These are phyloP conservation scores for Thielaviopsis populi DNA, from an alignment of 2,329 filamentous ascomycete genomes.

Conservation along the genomic window DNA sequence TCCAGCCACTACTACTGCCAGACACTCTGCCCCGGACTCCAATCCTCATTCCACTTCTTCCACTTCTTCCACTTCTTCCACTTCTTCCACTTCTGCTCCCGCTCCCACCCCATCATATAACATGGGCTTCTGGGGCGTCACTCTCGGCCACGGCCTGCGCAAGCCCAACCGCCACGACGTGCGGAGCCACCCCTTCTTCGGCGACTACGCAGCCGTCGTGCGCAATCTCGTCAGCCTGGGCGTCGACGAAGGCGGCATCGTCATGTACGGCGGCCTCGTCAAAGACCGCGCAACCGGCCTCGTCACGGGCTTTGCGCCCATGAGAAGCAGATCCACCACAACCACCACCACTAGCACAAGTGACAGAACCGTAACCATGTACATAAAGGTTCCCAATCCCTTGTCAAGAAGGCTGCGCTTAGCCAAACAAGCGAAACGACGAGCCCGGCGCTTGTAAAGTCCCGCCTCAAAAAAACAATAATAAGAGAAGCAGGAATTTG, in stretches of 20 bases:
- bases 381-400: not conserved
- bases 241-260: conserved; percentile 27
- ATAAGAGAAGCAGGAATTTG: not conserved
- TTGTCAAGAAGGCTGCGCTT: not conserved
- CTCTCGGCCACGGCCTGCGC: conserved; percentile 41
- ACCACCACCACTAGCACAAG: not conserved
- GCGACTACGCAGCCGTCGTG: conserved; percentile 32
- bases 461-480: not conserved
- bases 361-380: not conserved
- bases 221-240: conserved; percentile 26
- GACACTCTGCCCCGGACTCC: not conserved
- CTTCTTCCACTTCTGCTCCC: not conserved
- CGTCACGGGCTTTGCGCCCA: conserved; percentile 24
- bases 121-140: conserved; percentile 36
- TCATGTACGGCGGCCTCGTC: conserved; percentile 30
- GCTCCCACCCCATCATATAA: not conserved
- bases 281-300: conserved; percentile 27
- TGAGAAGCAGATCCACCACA: not conserved
- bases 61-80: not conserved
- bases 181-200: conserved; percentile 40
- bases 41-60: too few relatives aligned
- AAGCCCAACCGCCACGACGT: conserved; percentile 25
- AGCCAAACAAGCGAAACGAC: not conserved
- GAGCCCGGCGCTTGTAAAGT: not conserved
- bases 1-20: not conserved